A percentile compares a stretch with the other conserved stretches of the same genome.
phyloP scores from a whole-genome alignment of 192 early-diverging fungal species.

The Chytriomyces sp. region DNA sequence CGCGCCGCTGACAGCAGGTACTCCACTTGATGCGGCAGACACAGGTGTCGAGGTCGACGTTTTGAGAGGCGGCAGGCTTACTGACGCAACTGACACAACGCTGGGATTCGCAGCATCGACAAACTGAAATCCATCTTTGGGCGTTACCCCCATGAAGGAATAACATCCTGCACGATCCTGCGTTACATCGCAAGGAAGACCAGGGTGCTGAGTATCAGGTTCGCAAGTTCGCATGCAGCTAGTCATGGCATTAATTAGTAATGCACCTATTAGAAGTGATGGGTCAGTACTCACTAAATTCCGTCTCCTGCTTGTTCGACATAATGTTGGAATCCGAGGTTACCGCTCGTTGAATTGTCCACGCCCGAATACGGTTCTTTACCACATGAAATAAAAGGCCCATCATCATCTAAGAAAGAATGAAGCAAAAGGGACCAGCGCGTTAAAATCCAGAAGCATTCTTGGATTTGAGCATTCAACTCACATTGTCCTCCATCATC shows the following conservation, averaged over 20 bases:
- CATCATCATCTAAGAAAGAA: neutral
- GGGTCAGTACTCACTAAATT: too few species aligned
- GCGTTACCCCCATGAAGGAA: neutral
- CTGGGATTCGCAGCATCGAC: neutral
- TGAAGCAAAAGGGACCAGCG: neutral
- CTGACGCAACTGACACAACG: neutral
- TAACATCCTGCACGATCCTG: conserved; percentile 33
- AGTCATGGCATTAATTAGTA: too few species aligned
- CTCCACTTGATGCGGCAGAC: neutral
- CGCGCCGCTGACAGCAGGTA: neutral
- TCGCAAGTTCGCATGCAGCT: too few species aligned
- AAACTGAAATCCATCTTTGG: neutral
- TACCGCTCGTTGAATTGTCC: too few species aligned
- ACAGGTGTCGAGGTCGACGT: neutral
- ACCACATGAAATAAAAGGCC: neutral
- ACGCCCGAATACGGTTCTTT: too few species aligned
- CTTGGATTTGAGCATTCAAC: too few species aligned
- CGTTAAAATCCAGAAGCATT: too few species aligned
- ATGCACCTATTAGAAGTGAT: too few species aligned
- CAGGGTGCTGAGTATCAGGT: conserved; percentile 4
- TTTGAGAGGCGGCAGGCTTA: neutral
- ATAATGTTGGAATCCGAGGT: too few species aligned
- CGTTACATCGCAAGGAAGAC: conserved; percentile 37
- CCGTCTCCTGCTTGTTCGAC: too few species aligned
- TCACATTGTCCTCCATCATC: conserved; percentile 37